A percentile compares a stretch with the other conserved stretches of the same genome.
Evolutionary conservation across 2,329 filamentous ascomycete species (phyloP).

Genomic region (Zasmidium citrigriseum): DNA sequence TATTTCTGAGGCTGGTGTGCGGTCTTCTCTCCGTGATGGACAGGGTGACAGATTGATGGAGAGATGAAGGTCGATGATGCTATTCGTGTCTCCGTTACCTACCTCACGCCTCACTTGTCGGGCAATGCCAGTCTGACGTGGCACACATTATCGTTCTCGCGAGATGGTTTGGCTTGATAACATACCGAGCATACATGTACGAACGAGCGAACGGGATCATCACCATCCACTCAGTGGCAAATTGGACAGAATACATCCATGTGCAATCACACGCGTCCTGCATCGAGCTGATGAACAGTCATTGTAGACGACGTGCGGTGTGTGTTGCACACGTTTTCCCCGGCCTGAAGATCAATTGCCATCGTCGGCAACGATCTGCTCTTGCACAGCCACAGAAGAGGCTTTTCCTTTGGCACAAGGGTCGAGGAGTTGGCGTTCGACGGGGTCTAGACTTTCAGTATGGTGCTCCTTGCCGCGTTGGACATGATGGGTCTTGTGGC

Average conservation of each 20-base stretch:
- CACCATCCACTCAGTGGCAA: background rate
- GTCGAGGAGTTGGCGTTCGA: background rate
- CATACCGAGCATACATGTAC: background rate
- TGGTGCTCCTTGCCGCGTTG: background rate
- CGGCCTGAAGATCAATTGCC: background rate
- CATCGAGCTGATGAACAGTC: conserved; percentile 4
- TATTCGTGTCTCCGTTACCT: background rate
- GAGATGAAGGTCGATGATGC: background rate
- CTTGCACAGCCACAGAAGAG: background rate
- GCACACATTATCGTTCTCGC: conserved; percentile 1
- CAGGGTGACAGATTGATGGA: no score
- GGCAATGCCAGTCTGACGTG: background rate
- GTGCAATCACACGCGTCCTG: conserved; percentile 10
- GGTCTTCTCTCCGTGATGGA: background rate
- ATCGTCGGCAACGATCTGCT: background rate
- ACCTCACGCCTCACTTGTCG: background rate
- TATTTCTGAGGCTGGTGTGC: background rate
- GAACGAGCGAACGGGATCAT: background rate
- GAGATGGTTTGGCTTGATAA: background rate
- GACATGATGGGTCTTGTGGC: background rate
- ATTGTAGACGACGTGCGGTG: background rate
- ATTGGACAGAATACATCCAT: conserved; percentile 1
- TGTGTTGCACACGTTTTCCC: background rate
- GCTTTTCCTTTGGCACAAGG: background rate
- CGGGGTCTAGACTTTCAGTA: background rate